Evolutionary conservation across 139 green algal genomes (phyloP), one percentile per base, ranked within the genome.

Genomic region (Pseudopediastrum boryanum): DNA sequence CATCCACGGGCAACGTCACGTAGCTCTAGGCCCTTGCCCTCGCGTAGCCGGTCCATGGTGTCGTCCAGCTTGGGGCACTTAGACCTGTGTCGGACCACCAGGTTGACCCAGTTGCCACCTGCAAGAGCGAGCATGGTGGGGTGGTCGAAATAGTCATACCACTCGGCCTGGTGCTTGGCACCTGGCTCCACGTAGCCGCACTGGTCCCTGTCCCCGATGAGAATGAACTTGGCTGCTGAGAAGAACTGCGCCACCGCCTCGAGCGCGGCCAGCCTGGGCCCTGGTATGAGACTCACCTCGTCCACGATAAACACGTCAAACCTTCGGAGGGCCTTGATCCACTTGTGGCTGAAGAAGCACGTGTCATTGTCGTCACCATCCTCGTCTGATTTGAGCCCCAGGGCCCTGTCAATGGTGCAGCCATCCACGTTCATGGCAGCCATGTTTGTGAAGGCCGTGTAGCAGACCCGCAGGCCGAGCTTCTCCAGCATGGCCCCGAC

Each of bases 91-190:
- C 58, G 58, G 31, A 39, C 58, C 12, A 33, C 41, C 12, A 67
- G 58, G 31, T 67, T 33, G 58, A 67, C 1, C 12, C n/a, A 33
- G 58, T 67, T 67, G 58, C n/a, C 39, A 33, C 58, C 58, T 10
- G 58, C 58, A 31, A 39, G 31, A 33, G n/a, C 19, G 31, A 29
- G 39, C n/a, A 67, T 39, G 12, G 41, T 10, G 58, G 12, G 23
- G 58, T 67, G 58, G 58, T 67, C 58, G 25, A 67, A 67, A 33
- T 67, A 67, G 58, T 67, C 31, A 33, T 12, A 25, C 58, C 58
- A 67, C 19, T 19, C 35, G 54, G n/a, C 10, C 48, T 21, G 16
- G 48, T 58, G 48, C 48, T 16, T 21, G 48, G 16, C 48, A 21
- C 48, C 19, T 10, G 27, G n/a, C 58, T 67, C 58, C 58, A 67